phyloP scores from a whole-genome alignment of 164 flowering plant species.

The Vitis vinifera region DNA sequence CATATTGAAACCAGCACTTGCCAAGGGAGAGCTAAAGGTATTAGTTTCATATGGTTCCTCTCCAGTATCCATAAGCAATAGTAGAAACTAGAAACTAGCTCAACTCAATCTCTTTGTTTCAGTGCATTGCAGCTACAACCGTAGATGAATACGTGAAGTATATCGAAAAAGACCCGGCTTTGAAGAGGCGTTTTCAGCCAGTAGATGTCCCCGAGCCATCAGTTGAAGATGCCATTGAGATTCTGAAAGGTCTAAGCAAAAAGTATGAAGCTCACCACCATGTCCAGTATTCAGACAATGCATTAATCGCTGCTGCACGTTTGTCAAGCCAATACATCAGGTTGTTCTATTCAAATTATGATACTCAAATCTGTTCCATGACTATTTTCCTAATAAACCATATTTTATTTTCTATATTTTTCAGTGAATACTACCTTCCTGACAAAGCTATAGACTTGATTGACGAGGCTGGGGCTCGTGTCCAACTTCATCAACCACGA shows the following conservation, averaged over 20 bases:
- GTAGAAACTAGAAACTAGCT: neutral
- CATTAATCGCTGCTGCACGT: constrained; percentile 15
- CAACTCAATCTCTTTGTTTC: neutral
- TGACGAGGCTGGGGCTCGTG: constrained; percentile 20
- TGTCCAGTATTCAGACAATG: constrained; percentile 9
- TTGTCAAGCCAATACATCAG: constrained; percentile 18
- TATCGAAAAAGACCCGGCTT: constrained; percentile 24
- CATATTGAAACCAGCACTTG: constrained; percentile 26
- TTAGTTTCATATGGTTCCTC: too few relatives aligned
- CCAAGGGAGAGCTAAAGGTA: constrained; percentile 21
- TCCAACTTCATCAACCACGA: constrained; percentile 4
- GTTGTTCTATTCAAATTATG: neutral
- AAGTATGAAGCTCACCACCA: constrained; percentile 20
- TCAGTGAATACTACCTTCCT: constrained; percentile 18
- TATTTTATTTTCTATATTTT: neutral
- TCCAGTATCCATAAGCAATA: neutral
- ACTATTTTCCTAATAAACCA: too few relatives aligned
- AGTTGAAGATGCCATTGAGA: constrained; percentile 10
- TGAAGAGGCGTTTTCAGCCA: constrained; percentile 19
- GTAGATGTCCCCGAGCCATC: constrained; percentile 24
- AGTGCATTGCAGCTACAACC: constrained; percentile 28
- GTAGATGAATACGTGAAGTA: neutral
- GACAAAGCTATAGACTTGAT: constrained; percentile 24
- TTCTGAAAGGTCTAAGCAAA: constrained; percentile 11
- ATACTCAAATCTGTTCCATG: too few relatives aligned